Conservation (phyloP, 208 protist species). For the Naegleria gruberi region DNA sequence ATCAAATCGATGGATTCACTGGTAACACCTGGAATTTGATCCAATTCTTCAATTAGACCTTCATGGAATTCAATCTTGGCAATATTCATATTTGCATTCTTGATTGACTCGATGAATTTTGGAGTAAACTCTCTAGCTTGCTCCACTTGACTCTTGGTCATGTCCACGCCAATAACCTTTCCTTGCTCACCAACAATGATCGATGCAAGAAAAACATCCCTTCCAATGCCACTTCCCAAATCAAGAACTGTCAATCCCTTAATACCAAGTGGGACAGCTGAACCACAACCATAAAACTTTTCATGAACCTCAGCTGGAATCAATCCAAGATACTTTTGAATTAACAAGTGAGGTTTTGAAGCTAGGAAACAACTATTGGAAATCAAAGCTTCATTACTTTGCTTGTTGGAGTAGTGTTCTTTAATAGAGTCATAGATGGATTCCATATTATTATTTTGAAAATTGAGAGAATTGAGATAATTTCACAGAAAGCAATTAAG, state of each 20-base stretch:
- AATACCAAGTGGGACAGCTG: constrained; percentile 30
- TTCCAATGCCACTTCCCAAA: constrained; percentile 41
- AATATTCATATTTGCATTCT: background rate
- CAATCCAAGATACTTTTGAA: background rate
- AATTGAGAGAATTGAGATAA: too few species aligned
- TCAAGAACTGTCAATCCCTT: constrained; percentile 36
- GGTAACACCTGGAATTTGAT: constrained; percentile 25
- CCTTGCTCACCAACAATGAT: constrained; percentile 34
- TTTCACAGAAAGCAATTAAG: too few species aligned
- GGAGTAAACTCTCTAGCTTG: constrained; percentile 32
- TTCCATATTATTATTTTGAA: background rate
- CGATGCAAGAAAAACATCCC: constrained; percentile 38
- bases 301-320: constrained; percentile 34
- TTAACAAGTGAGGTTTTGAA: background rate
- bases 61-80: constrained; percentile 44
- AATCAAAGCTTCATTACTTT: constrained; percentile 31
- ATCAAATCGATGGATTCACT: constrained; percentile 41
- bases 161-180: constrained; percentile 48
- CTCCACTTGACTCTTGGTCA: constrained; percentile 51
- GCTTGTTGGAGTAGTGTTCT: background rate
- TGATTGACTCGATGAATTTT: background rate
- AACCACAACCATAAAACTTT: constrained; percentile 46
- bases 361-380: constrained; percentile 28
- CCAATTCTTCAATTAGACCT: constrained; percentile 56
- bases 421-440: background rate